phyloP scores from a whole-genome alignment of 1,284 basidiomycete species.

The Ustilago curta region DNA sequence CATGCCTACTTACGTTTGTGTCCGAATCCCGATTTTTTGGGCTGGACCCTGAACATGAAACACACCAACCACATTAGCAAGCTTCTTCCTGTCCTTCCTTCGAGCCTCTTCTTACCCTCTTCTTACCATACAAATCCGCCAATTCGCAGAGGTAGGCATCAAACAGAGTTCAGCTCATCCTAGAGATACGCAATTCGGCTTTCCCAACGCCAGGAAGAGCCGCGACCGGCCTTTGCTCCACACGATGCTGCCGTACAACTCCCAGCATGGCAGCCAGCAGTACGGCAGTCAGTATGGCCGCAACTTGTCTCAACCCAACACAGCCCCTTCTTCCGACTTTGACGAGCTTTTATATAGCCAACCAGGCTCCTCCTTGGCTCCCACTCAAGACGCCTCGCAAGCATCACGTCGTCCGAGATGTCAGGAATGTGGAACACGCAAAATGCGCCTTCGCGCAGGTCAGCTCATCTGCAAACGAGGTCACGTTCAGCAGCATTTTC shows the following conservation, averaged over 20 bases:
- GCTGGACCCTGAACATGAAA: constrained; percentile 13
- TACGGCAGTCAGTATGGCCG: constrained; percentile 17
- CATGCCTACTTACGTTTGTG: no score
- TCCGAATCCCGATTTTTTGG: constrained; percentile 7
- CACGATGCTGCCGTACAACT: constrained; percentile 18
- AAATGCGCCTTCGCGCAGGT: constrained; percentile 45
- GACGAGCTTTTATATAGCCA: constrained; percentile 34
- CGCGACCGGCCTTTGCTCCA: neutral
- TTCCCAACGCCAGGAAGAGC: no score
- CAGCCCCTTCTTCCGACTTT: constrained; percentile 36
- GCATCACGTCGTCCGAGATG: constrained; percentile 36
- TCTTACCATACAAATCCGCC: neutral
- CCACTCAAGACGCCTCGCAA: constrained; percentile 20
- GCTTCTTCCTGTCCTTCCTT: neutral
- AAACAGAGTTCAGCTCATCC: neutral
- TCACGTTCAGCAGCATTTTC: constrained; percentile 53
- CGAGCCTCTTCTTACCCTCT: neutral
- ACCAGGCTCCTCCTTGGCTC: constrained; percentile 14
- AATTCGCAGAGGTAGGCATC: neutral
- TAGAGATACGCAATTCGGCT: no score
- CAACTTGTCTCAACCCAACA: constrained; percentile 34
- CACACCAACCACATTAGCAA: neutral
- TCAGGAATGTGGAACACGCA: constrained; percentile 47
- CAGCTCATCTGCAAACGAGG: constrained; percentile 55
- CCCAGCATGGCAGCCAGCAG: constrained; percentile 12